Evolutionary conservation across 1,284 basidiomycete genomes (phyloP).

Genomic region (Pholiota adiposa): DNA sequence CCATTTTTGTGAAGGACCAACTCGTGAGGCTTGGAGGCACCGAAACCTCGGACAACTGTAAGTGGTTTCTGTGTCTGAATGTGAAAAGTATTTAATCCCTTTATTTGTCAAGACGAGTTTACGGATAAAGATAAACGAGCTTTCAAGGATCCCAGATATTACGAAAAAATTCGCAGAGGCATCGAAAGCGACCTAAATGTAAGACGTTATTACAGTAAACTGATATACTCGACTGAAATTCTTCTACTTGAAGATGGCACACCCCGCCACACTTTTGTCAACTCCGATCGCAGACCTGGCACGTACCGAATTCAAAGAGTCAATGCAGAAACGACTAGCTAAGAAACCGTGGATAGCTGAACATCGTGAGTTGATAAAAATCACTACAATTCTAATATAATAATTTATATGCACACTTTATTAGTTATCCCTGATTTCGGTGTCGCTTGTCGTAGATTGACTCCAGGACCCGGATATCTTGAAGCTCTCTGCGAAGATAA

Average conservation of each 20-base stretch:
- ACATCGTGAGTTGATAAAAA: slow-evolving; percentile 39
- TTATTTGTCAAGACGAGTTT: slow-evolving; percentile 44
- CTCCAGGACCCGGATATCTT: slow-evolving; percentile 69
- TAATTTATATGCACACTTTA: slow-evolving; percentile 10
- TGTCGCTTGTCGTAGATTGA: slow-evolving; percentile 60
- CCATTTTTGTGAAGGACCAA: slow-evolving; percentile 48
- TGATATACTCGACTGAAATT: neutral
- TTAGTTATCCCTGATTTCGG: slow-evolving; percentile 63
- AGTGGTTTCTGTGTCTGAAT: slow-evolving; percentile 17
- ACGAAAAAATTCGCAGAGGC: slow-evolving; percentile 51
- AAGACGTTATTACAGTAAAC: slow-evolving; percentile 22
- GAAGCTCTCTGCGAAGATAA: slow-evolving; percentile 66
- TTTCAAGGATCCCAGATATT: slow-evolving; percentile 53
- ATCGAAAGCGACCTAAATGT: slow-evolving; percentile 61
- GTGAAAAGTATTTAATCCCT: neutral
- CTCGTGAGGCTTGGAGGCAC: slow-evolving; percentile 40
- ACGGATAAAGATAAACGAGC: slow-evolving; percentile 55
- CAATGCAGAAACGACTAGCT: slow-evolving; percentile 55
- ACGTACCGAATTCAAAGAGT: slow-evolving; percentile 42
- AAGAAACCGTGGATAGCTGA: slow-evolving; percentile 66
- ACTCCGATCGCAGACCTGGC: slow-evolving; percentile 46
- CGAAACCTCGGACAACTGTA: slow-evolving; percentile 47
- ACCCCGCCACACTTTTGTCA: slow-evolving; percentile 48
- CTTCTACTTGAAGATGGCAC: slow-evolving; percentile 40
- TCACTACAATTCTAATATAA: neutral